Evolutionary conservation across 352 stramenopile genomes (phyloP).

Genomic region (Detonula confervacea): DNA sequence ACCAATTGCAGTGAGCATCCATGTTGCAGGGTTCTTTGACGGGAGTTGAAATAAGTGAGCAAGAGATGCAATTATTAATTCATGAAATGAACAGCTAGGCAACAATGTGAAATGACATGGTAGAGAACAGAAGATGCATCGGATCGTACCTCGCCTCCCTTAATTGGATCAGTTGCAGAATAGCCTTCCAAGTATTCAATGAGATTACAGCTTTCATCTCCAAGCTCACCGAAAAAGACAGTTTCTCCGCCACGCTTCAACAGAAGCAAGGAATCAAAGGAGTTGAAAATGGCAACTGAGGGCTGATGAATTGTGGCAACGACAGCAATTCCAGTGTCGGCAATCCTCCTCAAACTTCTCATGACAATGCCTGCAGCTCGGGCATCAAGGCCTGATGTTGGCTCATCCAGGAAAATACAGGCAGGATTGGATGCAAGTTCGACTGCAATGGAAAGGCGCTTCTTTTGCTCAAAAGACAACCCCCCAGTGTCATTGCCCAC

Average conservation of each 20-base stretch:
- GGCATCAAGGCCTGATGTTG: slow-evolving; percentile 69
- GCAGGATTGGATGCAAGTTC: slow-evolving; percentile 87
- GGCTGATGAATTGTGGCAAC: slow-evolving; percentile 90
- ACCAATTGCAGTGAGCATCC: slow-evolving; percentile 71
- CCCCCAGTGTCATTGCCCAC: slow-evolving; percentile 71
- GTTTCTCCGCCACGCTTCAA: slow-evolving; percentile 88
- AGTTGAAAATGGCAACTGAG: slow-evolving; percentile 90
- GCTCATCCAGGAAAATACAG: slow-evolving; percentile 75
- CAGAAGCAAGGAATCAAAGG: slow-evolving; percentile 91
- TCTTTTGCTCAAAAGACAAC: slow-evolving; percentile 73
- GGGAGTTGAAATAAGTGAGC: no score
- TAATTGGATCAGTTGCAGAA: slow-evolving; percentile 71
- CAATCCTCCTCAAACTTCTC: slow-evolving; percentile 89
- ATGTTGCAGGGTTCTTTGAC: slow-evolving; percentile 33
- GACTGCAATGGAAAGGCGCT: slow-evolving; percentile 59
- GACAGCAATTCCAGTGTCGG: slow-evolving; percentile 88
- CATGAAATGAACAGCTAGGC: no score
- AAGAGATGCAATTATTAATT: no score
- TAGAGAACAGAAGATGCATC: slow-evolving; percentile 89
- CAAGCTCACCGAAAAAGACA: slow-evolving; percentile 91
- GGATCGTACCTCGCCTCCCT: slow-evolving; percentile 46
- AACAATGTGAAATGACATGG: no score
- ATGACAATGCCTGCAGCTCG: slow-evolving; percentile 89
- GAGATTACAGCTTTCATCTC: slow-evolving; percentile 85
- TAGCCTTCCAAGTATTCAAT: slow-evolving; percentile 90